phyloP scores from a whole-genome alignment of 495 filamentous ascomycete species.

The Aspergillus panamensis region DNA sequence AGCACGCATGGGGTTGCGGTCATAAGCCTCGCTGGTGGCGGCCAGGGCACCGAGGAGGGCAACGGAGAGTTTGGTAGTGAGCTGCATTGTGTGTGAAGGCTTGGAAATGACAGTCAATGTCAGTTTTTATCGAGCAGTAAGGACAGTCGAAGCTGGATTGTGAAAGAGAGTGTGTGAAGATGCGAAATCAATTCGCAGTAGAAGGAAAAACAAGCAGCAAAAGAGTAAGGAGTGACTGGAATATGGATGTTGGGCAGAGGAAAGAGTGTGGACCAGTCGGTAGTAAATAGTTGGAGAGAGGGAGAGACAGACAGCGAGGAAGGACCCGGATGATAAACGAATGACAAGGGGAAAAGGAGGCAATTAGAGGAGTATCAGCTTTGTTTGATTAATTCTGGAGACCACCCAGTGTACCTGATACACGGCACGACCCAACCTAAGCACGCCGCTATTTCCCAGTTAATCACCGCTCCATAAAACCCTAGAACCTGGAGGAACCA shows the following conservation, averaged over 20 bases:
- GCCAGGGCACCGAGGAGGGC: constrained; percentile 49
- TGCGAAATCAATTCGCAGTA: constrained; percentile 50
- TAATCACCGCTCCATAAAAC: background rate
- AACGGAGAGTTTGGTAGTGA: constrained; percentile 47
- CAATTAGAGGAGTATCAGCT: background rate
- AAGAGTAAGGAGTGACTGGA: constrained; percentile 40
- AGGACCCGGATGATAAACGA: background rate
- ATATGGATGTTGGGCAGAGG: constrained; percentile 25
- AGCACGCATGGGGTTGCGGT: constrained; percentile 33
- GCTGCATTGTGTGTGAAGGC: constrained; percentile 31
- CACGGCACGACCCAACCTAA: constrained; percentile 3
- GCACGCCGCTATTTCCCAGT: background rate
- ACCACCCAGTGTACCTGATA: constrained; percentile 8
- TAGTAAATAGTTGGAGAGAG: too few species aligned
- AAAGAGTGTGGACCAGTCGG: background rate
- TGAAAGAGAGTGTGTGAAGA: constrained; percentile 23
- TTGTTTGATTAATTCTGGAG: constrained; percentile 22
- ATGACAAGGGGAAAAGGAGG: constrained; percentile 2
- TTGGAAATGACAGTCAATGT: constrained; percentile 29
- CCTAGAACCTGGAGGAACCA: background rate
- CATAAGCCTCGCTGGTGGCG: constrained; percentile 38
- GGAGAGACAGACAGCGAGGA: constrained; percentile 12
- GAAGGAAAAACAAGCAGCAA: constrained; percentile 3
- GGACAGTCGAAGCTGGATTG: constrained; percentile 5
- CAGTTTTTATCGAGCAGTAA: constrained; percentile 13